Evolutionary conservation across 2,329 filamentous ascomycete species (phyloP).

Genomic region (Byssochlamys sp.): DNA sequence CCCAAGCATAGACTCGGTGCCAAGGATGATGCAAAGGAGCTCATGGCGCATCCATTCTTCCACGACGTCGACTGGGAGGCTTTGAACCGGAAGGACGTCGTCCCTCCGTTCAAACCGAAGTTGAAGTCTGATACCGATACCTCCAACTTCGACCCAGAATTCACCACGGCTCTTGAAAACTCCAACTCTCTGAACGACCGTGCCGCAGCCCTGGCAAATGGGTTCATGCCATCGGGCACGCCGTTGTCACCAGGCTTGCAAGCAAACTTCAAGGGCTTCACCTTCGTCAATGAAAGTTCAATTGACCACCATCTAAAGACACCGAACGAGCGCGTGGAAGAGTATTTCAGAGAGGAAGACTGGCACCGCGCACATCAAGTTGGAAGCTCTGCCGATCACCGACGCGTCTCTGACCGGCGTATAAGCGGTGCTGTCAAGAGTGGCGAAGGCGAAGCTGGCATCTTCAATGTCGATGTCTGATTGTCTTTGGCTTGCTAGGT

Average conservation of each 20-base stretch:
- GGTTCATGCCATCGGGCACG: conserved; percentile 73
- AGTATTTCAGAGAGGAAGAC: conserved; percentile 33
- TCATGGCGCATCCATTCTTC: conserved; percentile 93
- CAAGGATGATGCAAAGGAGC: conserved; percentile 79
- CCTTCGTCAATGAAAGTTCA: conserved; percentile 94
- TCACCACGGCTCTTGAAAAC: conserved; percentile 84
- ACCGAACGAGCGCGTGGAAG: conserved; percentile 32
- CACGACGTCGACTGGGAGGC: conserved; percentile 85
- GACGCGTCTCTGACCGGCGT: conserved; percentile 21
- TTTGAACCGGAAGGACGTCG: conserved; percentile 79
- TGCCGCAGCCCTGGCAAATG: conserved; percentile 73
- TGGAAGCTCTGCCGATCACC: conserved; percentile 12
- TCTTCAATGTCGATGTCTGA: conserved; percentile 39
- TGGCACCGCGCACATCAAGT: conserved; percentile 26
- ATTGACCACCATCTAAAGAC: conserved; percentile 55
- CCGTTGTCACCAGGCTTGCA: conserved; percentile 91
- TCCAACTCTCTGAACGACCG: conserved; percentile 83
- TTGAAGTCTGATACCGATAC: conserved; percentile 92
- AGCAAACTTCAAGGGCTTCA: conserved; percentile 96
- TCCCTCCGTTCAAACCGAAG: conserved; percentile 94
- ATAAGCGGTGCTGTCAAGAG: conserved; percentile 37
- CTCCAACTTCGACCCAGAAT: conserved; percentile 96
- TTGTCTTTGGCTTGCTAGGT: conserved; percentile 7
- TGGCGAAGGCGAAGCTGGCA: conserved; percentile 29
- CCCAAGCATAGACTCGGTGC: conserved; percentile 90